Evolutionary conservation across 2,329 filamentous ascomycete species (phyloP).

Genomic region (Mycosphaerella sp.): DNA sequence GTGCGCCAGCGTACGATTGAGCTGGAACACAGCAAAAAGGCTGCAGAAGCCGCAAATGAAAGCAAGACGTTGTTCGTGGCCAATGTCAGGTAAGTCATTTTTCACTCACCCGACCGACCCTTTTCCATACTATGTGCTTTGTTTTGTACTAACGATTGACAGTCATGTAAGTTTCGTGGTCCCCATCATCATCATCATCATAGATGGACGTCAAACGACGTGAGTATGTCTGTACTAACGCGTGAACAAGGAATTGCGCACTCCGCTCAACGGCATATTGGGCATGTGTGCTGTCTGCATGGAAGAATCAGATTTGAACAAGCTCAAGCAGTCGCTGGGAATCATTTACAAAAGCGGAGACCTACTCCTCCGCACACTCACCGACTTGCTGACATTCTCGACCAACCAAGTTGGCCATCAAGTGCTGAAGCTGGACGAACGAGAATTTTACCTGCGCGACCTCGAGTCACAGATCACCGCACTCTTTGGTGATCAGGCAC

Average conservation of each 20-base stretch:
- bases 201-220: too few relatives aligned
- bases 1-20: slow-evolving; percentile 77
- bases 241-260: slow-evolving; percentile 64
- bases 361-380: slow-evolving; percentile 74
- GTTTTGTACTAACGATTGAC: too few relatives aligned
- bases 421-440: slow-evolving; percentile 66
- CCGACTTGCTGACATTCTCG: slow-evolving; percentile 84
- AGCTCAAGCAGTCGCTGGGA: slow-evolving; percentile 74
- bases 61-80: slow-evolving; percentile 54
- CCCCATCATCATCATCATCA: too few relatives aligned
- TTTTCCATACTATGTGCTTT: too few relatives aligned
- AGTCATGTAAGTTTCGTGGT: too few relatives aligned
- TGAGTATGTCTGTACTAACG: too few relatives aligned
- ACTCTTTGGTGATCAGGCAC: slow-evolving; percentile 85
- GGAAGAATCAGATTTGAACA: slow-evolving; percentile 73
- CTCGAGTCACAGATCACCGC: slow-evolving; percentile 73
- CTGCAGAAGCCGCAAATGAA: slow-evolving; percentile 89
- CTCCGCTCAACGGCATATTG: slow-evolving; percentile 88
- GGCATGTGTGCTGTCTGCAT: slow-evolving; percentile 92
- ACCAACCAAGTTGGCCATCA: slow-evolving; percentile 91
- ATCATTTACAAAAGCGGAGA: slow-evolving; percentile 88
- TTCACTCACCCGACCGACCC: too few relatives aligned
- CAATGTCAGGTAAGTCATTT: slow-evolving; percentile 28
- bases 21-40: slow-evolving; percentile 82
- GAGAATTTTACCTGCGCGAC: slow-evolving; percentile 75